Conservation (phyloP, 2,329 filamentous ascomycete species). For the Cadophora luteo-olivacea region DNA sequence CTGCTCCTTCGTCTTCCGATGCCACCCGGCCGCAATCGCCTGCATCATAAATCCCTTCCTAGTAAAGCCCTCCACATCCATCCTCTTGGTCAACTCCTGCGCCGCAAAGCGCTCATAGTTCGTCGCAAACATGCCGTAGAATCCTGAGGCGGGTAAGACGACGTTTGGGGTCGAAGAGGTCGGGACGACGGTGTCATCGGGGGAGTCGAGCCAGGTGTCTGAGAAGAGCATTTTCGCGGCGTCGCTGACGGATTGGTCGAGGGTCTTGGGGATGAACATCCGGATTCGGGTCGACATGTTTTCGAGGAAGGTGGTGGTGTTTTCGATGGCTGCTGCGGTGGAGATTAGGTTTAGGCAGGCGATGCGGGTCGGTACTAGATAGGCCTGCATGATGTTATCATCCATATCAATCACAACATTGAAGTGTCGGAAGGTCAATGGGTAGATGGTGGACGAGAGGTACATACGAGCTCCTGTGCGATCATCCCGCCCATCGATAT, state of each 20-base stretch:
- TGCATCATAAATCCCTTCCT: slow-evolving; percentile 76
- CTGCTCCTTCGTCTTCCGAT: slow-evolving; percentile 74
- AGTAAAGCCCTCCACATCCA: slow-evolving; percentile 65
- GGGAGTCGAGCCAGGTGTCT: slow-evolving; percentile 63
- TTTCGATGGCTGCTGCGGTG: slow-evolving; percentile 66
- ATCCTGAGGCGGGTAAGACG: slow-evolving; percentile 43
- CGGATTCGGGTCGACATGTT: slow-evolving; percentile 64
- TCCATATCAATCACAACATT: too few species aligned
- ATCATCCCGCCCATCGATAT: slow-evolving; percentile 94
- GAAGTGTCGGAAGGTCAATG: too few species aligned
- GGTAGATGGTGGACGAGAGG: background rate
- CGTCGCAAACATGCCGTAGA: slow-evolving; percentile 66
- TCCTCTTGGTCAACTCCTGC: slow-evolving; percentile 76
- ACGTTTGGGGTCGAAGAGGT: slow-evolving; percentile 49
- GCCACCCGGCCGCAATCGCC: slow-evolving; percentile 79
- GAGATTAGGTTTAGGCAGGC: slow-evolving; percentile 64
- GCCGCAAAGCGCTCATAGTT: slow-evolving; percentile 87
- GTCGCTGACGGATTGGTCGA: slow-evolving; percentile 70
- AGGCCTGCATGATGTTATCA: slow-evolving; percentile 45
- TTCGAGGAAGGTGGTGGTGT: slow-evolving; percentile 66
- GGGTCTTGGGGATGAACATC: slow-evolving; percentile 72
- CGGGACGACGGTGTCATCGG: slow-evolving; percentile 65
- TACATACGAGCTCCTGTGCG: slow-evolving; percentile 74
- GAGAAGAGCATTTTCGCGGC: slow-evolving; percentile 73
- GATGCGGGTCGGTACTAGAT: slow-evolving; percentile 58